These are phyloP conservation scores for Saccharum officinarum DNA, from an alignment of 176 grass and related monocot genomes.

Conservation along the genomic window DNA sequence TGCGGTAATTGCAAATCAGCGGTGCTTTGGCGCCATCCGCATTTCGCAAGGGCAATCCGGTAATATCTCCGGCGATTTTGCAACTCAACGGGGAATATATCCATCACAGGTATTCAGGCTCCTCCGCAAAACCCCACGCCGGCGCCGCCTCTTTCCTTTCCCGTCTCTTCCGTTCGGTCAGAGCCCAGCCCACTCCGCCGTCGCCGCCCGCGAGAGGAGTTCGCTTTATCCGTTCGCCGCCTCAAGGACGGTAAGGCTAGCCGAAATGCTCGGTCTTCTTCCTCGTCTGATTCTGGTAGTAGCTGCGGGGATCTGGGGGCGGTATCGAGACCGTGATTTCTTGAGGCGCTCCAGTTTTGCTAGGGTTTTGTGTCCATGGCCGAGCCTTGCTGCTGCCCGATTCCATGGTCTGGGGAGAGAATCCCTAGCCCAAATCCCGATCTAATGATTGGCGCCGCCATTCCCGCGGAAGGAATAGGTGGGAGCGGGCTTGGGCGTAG, in stretches of 20 bases:
- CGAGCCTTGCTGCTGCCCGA: not conserved
- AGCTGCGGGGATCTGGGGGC: not conserved
- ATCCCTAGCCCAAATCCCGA: not conserved
- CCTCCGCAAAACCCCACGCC: not conserved
- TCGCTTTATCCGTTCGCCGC: not conserved
- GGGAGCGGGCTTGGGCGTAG: too few species aligned
- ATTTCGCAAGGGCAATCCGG: not conserved
- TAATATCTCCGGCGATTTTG: not conserved
- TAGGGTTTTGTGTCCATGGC: not conserved
- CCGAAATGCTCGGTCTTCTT: not conserved
- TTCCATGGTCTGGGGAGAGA: not conserved
- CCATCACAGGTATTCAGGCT: too few species aligned
- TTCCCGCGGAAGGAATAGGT: too few species aligned
- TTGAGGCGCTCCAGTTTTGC: not conserved
- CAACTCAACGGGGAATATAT: too few species aligned
- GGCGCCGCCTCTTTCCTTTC: not conserved
- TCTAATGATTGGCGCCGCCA: not conserved
- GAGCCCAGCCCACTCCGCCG: not conserved
- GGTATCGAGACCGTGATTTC: not conserved
- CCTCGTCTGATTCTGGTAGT: not conserved
- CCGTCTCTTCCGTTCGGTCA: not conserved
- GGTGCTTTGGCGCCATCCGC: not conserved
- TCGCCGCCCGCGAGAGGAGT: not conserved
- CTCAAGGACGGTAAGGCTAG: not conserved
- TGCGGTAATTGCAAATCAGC: not conserved